Evolutionary conservation across 169 alveolate genomes (phyloP).

Genomic region (Plasmodium falciparum): DNA sequence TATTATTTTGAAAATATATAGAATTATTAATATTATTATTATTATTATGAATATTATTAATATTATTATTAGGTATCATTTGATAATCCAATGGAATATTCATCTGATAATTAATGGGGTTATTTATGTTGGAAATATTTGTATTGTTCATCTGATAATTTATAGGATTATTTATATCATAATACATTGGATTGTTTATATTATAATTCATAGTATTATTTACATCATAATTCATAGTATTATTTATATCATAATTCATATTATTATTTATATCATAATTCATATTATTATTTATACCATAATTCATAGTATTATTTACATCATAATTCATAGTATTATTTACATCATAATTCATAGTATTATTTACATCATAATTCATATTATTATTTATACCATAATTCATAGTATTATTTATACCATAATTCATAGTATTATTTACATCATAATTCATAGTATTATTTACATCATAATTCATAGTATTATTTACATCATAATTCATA

Average conservation of each 20-base stretch:
- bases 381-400: neutral
- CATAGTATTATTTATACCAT: neutral
- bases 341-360: neutral
- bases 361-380: neutral
- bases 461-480: neutral
- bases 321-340: neutral
- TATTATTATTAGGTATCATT: neutral
- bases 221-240: neutral
- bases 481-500: neutral
- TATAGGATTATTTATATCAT: conserved; percentile 12
- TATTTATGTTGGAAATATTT: conserved; percentile 2
- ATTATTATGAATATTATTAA: too few species aligned
- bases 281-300: neutral
- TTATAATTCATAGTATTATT: neutral
- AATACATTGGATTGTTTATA: neutral
- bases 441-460: neutral
- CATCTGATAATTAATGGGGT: neutral
- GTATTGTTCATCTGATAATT: conserved; percentile 1
- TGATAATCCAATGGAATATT: conserved; percentile 1
- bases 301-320: neutral
- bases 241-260: neutral
- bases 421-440: neutral
- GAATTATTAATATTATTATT: too few species aligned
- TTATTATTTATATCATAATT: neutral
- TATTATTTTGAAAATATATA: too few species aligned